Base-by-base conservation (phyloP, 768 basidiomycete genomes). In the Mycena latifolia region DNA sequence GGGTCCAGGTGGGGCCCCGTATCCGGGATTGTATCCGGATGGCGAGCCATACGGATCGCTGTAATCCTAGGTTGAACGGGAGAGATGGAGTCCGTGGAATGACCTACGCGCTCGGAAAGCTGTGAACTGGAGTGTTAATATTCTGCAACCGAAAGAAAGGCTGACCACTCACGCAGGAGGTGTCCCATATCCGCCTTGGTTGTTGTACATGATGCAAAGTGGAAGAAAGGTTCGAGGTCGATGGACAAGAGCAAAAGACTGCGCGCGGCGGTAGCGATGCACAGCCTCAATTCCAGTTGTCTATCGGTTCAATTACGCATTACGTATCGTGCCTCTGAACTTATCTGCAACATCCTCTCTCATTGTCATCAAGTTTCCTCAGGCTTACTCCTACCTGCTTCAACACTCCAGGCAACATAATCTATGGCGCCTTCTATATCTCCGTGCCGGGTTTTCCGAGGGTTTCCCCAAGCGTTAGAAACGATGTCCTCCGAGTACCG, bases 11-110 rank as follows among this genome's bases (percentile, higher is more conserved):
- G 80, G 75, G 28, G 83, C 80, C 17, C 79, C 73, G 65, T 85
- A 85, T n/a, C 80, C 75, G 17, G 82, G 79, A 68, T 74, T 79
- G 65, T 80, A 81, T 7, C 80, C 82, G 27, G 74, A 47, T 39
- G 74, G 56, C 8, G 61, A 41, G 24, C 63, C 48, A 39, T 69
- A 69, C 1, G 64, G 60, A 37, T 69, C 55, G 35, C 68, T 69
- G 54, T 27, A 11, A 35, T 31, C 7, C 52, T 5, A n/a, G 0
- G 31, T 20, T 61, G 41, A 61, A 51, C 1, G 27, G 20, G 60
- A 15, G 33, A 35, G 10, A 27, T 12, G 28, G 3, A 18, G 11
- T 11, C 14, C 22, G 8, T 58, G 35, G 10, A 47, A 14, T 5
- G 14, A n/a, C 66, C 52, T 43, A 67, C 66, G 66, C 55, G 55